Evolutionary conservation across 2,329 filamentous ascomycete genomes (phyloP).

Genomic region (Talaromyces sp.): DNA sequence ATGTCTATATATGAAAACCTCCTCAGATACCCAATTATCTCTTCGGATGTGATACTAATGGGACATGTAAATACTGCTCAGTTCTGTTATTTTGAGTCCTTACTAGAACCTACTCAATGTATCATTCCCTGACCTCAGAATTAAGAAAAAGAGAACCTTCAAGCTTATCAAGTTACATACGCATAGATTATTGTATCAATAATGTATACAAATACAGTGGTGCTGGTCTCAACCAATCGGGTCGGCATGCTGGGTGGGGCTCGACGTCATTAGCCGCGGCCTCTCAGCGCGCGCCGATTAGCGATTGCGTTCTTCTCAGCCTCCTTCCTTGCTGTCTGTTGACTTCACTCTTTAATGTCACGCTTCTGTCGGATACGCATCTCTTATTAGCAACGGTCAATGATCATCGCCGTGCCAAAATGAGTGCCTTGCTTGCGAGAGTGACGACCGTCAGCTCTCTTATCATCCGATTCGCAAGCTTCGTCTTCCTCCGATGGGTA

Average conservation of each 20-base stretch:
- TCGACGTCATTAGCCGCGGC: background rate
- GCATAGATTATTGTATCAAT: background rate
- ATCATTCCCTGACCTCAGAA: background rate
- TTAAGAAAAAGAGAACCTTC: background rate
- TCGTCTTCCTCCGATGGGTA: conserved; percentile 45
- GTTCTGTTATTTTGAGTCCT: background rate
- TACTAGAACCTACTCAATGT: too few relatives aligned
- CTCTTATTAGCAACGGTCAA: background rate
- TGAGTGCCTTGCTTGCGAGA: conserved; percentile 22
- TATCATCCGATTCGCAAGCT: conserved; percentile 31
- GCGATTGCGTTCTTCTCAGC: background rate
- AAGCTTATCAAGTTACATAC: background rate
- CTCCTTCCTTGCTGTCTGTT: background rate
- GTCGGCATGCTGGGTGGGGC: background rate
- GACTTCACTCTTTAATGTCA: background rate
- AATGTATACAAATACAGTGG: background rate
- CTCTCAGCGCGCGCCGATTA: background rate
- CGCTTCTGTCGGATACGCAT: too few relatives aligned
- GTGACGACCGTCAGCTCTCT: conserved; percentile 33
- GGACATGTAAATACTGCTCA: background rate
- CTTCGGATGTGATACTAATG: background rate
- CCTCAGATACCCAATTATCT: background rate
- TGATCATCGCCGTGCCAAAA: background rate
- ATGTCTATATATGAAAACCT: background rate
- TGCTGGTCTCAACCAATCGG: background rate